A percentile compares a stretch with the other conserved stretches of the same genome.
Conservation (phyloP, 2,329 filamentous ascomycete species). For the Ustilaginoidea virens region DNA sequence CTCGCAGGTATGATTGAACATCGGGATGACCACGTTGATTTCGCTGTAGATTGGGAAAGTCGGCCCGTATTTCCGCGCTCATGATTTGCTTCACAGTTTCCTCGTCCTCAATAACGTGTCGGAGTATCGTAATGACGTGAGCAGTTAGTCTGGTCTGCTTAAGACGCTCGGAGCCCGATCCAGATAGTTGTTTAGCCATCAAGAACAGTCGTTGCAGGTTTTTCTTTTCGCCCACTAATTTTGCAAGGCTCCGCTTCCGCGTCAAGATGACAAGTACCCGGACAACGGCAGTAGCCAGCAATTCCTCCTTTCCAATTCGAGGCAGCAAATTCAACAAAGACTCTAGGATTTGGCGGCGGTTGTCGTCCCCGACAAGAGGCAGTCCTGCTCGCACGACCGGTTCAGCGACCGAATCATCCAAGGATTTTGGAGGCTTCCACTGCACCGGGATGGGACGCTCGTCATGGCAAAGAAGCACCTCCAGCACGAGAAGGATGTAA, state of each 20-base stretch:
- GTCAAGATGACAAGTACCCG: slow-evolving; percentile 81
- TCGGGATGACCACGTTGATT: slow-evolving; percentile 44
- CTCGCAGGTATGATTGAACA: slow-evolving; percentile 56
- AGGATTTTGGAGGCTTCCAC: slow-evolving; percentile 45
- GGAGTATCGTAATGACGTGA: slow-evolving; percentile 70
- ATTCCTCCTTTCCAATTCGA: slow-evolving; percentile 73
- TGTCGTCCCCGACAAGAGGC: slow-evolving; percentile 38
- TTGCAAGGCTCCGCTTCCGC: slow-evolving; percentile 58
- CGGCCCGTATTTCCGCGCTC: slow-evolving; percentile 71
- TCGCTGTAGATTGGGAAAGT: slow-evolving; percentile 45
- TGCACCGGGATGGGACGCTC: slow-evolving; percentile 60
- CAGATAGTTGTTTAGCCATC: slow-evolving; percentile 85
- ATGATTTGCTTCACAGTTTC: slow-evolving; percentile 84
- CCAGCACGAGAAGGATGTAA: slow-evolving; percentile 76
- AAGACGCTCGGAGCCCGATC: slow-evolving; percentile 60
- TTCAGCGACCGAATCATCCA: slow-evolving; percentile 32
- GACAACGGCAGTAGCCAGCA: slow-evolving; percentile 67
- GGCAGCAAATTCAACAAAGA: slow-evolving; percentile 72
- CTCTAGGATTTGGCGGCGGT: slow-evolving; percentile 58
- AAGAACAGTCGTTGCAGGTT: slow-evolving; percentile 84
- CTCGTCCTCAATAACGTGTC: slow-evolving; percentile 90
- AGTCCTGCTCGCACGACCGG: slow-evolving; percentile 46
- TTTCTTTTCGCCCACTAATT: slow-evolving; percentile 67
- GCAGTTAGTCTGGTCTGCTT: slow-evolving; percentile 34
- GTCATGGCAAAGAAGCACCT: slow-evolving; percentile 81